Evolutionary conservation across 805 yeast genomes (phyloP).

Genomic region (Kodamaea sagamina): DNA sequence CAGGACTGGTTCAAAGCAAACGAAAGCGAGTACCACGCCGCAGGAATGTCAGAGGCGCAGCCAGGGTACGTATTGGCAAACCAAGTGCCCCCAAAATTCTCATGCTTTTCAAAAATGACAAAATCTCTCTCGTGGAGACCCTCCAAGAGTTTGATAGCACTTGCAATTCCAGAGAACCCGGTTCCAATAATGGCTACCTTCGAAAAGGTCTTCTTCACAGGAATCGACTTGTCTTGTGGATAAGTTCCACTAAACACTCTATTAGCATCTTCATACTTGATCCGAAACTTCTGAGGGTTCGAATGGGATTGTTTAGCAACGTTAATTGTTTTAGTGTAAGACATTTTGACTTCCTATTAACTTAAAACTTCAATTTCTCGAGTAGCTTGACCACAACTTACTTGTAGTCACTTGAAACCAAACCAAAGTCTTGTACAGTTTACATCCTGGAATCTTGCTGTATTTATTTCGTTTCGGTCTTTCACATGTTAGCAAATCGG

Average conservation of each 20-base stretch:
- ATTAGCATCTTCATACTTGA: slow-evolving; percentile 29
- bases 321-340: slow-evolving; percentile 2
- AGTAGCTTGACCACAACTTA: no score
- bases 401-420: no score
- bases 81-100: slow-evolving; percentile 47
- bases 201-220: slow-evolving; percentile 26
- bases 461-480: no score
- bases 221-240: slow-evolving; percentile 21
- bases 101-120: slow-evolving; percentile 40
- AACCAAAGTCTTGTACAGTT: no score
- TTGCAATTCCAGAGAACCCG: slow-evolving; percentile 41
- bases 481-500: no score
- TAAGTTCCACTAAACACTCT: slow-evolving; percentile 21
- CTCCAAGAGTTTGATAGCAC: slow-evolving; percentile 30
- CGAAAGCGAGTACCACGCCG: slow-evolving; percentile 41
- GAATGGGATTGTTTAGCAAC: slow-evolving; percentile 28
- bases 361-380: no score
- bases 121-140: slow-evolving; percentile 31
- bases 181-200: slow-evolving; percentile 41
- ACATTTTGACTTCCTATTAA: not conserved
- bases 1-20: slow-evolving; percentile 37
- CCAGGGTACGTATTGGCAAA: slow-evolving; percentile 48
- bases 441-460: no score
- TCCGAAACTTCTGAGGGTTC: slow-evolving; percentile 34
- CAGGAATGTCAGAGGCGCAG: slow-evolving; percentile 46